Percentiles rank a stretch among this genome's conserved stretches.
phyloP scores from a whole-genome alignment of 2,329 filamentous ascomycete genomes.

The Albophoma yamanashiensis region DNA sequence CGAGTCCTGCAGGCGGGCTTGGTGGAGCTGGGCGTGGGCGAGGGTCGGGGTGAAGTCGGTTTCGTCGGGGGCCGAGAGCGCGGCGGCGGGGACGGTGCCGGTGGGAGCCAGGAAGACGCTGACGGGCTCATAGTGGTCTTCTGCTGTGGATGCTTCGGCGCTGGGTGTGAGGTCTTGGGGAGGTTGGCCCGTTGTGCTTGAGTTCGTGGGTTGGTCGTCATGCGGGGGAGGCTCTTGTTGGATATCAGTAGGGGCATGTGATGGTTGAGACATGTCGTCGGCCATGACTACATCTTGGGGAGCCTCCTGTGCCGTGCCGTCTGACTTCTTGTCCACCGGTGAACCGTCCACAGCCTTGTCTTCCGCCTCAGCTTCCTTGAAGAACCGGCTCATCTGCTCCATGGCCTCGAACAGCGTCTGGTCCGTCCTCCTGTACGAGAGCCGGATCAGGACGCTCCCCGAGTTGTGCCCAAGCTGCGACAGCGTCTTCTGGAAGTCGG shows the following conservation, averaged over 20 bases:
- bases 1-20: slow-evolving; percentile 50
- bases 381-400: slow-evolving; percentile 67
- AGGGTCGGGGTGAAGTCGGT: slow-evolving; percentile 68
- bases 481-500: slow-evolving; percentile 80
- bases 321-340: slow-evolving; percentile 1
- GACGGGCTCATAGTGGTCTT: slow-evolving; percentile 39
- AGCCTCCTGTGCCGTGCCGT: slow-evolving; percentile 5
- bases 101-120: slow-evolving; percentile 70
- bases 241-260: background rate
- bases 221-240: background rate
- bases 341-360: slow-evolving; percentile 7
- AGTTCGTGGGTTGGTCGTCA: slow-evolving; percentile 1
- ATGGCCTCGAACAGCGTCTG: slow-evolving; percentile 79
- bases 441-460: slow-evolving; percentile 67
- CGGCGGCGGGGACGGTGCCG: slow-evolving; percentile 64
- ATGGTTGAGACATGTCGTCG: slow-evolving; percentile 6
- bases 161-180: background rate
- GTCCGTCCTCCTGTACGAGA: slow-evolving; percentile 67
- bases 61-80: slow-evolving; percentile 55
- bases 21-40: slow-evolving; percentile 65
- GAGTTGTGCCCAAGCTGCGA: slow-evolving; percentile 79
- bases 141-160: slow-evolving; percentile 2
- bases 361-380: slow-evolving; percentile 38
- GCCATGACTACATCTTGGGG: slow-evolving; percentile 13
- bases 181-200: slow-evolving; percentile 10